These are phyloP conservation scores for Cenchrus fungigraminus DNA, from an alignment of 176 grass and related monocot species.

Conservation along the genomic window DNA sequence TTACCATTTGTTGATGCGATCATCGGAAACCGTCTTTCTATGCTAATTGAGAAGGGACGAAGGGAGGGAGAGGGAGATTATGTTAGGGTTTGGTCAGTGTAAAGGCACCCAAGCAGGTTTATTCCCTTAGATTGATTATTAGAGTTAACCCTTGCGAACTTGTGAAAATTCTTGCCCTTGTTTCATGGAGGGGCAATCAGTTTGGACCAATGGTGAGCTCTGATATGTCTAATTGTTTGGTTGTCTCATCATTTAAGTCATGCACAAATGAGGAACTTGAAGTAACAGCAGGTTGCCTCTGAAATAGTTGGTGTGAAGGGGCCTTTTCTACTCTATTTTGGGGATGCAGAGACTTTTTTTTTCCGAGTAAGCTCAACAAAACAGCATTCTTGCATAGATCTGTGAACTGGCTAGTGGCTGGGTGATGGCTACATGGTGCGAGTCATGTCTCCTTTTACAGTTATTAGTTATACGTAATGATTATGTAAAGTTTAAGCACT, in stretches of 20 bases:
- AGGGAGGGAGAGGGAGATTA: not conserved
- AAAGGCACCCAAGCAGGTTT: not conserved
- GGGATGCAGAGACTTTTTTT: too few relatives aligned
- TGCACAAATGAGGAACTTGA: not conserved
- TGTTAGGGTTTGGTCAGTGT: conserved; percentile 1
- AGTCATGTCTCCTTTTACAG: not conserved
- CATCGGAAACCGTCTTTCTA: not conserved
- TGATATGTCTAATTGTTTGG: conserved; percentile 7
- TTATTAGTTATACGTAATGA: not conserved
- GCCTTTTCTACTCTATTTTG: too few relatives aligned
- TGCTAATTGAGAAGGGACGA: not conserved
- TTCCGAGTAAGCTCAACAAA: not conserved
- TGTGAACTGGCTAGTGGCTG: not conserved
- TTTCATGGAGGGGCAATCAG: not conserved
- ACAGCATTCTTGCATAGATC: not conserved
- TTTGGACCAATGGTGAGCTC: not conserved
- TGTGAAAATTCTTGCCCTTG: not conserved
- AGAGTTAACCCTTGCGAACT: not conserved
- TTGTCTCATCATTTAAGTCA: not conserved
- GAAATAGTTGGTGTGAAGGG: not conserved
- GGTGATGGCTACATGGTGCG: not conserved
- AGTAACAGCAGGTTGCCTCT: not conserved
- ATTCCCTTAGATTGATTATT: not conserved
- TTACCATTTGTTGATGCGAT: not conserved
- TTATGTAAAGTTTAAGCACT: not conserved